Conservation (phyloP, 768 basidiomycete genomes). For the Tulasnella sp. region DNA sequence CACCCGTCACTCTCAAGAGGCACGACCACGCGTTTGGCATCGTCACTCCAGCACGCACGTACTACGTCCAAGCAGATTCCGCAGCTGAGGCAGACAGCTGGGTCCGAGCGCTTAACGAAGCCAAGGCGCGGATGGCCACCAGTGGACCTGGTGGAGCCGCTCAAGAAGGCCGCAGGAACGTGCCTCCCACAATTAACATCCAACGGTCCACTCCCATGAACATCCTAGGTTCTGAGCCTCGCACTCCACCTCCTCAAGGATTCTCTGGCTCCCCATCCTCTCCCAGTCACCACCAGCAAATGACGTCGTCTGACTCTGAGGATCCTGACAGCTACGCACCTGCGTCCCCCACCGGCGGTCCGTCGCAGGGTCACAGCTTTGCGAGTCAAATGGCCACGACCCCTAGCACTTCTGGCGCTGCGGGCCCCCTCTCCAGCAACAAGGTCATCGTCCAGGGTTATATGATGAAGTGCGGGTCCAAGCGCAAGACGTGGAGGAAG, state of each 20-base stretch:
- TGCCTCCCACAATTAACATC: slow-evolving; percentile 7
- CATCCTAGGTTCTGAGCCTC: not conserved
- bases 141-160: slow-evolving; percentile 33
- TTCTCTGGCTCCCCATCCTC: slow-evolving; percentile 21
- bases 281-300: slow-evolving; percentile 19
- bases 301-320: slow-evolving; percentile 37
- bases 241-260: slow-evolving; percentile 21
- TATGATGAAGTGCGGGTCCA: slow-evolving; percentile 92
- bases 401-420: not conserved
- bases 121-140: slow-evolving; percentile 56
- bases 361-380: not conserved
- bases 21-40: slow-evolving; percentile 87
- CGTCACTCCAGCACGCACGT: slow-evolving; percentile 84
- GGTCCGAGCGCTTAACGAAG: slow-evolving; percentile 77
- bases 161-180: slow-evolving; percentile 1
- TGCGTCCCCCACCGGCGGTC: slow-evolving; percentile 21
- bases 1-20: slow-evolving; percentile 80
- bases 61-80: slow-evolving; percentile 78
- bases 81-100: slow-evolving; percentile 72
- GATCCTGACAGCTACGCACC: slow-evolving; percentile 44
- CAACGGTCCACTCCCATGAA: slow-evolving; percentile 16
- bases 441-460: slow-evolving; percentile 86
- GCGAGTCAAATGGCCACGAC: not conserved
- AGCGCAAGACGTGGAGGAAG: slow-evolving; percentile 93
- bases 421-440: slow-evolving; percentile 35